Percentiles rank a stretch among this genome's conserved stretches.
Conservation (phyloP, 148 eudicot genomes). For the Vaccinium darrowii region DNA sequence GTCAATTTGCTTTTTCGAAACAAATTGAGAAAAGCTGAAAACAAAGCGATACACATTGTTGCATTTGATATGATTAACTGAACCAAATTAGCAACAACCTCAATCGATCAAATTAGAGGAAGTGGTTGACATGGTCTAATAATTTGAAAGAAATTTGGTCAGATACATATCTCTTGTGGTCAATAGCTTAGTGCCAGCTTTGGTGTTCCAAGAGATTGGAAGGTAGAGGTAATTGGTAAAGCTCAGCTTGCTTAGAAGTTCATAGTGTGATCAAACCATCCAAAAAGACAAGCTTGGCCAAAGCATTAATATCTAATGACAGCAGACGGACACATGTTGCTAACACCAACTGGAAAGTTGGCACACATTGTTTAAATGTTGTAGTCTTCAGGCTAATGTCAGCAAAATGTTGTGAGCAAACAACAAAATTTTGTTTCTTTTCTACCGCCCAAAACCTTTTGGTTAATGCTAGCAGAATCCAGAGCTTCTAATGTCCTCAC, state of each 20-base stretch:
- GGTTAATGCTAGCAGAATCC: not conserved
- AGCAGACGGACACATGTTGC: not conserved
- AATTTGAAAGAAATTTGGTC: not conserved
- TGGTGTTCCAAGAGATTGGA: not conserved
- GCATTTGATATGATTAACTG: not conserved
- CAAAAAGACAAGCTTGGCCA: slow-evolving; percentile 4
- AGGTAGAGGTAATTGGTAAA: not conserved
- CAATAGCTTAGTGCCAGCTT: not conserved
- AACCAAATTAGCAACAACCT: not conserved
- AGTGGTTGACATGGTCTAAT: not conserved
- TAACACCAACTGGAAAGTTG: not conserved
- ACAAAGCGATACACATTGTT: not conserved
- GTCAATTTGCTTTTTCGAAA: not conserved
- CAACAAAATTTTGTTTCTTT: not conserved
- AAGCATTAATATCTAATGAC: not conserved
- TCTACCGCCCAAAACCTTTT: not conserved
- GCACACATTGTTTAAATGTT: not conserved
- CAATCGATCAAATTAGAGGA: not conserved
- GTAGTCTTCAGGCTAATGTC: not conserved
- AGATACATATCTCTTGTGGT: not conserved
- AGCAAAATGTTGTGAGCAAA: not conserved
- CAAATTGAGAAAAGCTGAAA: not conserved
- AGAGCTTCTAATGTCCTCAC: not conserved
- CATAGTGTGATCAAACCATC: not conserved
- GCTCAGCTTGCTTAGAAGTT: not conserved